Percentiles rank a stretch among this genome's conserved stretches.
Evolutionary conservation across 2,329 filamentous ascomycete genomes (phyloP).

Genomic region (Scedosporium dehoogii): DNA sequence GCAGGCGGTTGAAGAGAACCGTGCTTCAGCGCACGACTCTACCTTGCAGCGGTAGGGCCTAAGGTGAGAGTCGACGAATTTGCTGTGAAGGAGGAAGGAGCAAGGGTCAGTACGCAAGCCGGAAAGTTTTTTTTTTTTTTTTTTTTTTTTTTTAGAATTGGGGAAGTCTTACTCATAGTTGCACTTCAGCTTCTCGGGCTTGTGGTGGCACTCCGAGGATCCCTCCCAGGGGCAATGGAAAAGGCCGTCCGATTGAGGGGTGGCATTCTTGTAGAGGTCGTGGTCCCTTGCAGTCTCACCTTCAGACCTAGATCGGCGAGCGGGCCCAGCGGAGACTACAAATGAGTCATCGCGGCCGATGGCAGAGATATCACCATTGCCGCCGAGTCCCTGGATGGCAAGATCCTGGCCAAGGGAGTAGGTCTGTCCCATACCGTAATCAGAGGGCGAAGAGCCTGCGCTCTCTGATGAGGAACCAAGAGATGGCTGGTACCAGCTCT

Average conservation of each 20-base stretch:
- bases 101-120: neutral
- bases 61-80: constrained; percentile 92
- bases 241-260: constrained; percentile 60
- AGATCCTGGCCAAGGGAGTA: constrained; percentile 5
- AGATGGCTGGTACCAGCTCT: constrained; percentile 5
- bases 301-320: constrained; percentile 39
- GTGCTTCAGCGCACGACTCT: constrained; percentile 69
- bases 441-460: constrained; percentile 3
- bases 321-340: constrained; percentile 26
- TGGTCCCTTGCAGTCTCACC: constrained; percentile 55
- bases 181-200: constrained; percentile 94
- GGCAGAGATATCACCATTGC: constrained; percentile 6
- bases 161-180: constrained; percentile 78
- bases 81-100: constrained; percentile 43
- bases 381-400: constrained; percentile 8
- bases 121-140: neutral
- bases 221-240: constrained; percentile 90
- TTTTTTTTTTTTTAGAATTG: too few relatives aligned
- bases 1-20: constrained; percentile 92
- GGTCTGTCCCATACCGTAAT: constrained; percentile 2
- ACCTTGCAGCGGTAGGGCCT: constrained; percentile 95
- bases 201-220: constrained; percentile 67
- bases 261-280: constrained; percentile 58
- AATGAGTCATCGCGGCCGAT: constrained; percentile 1
- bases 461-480: constrained; percentile 1